Conservation (phyloP, 805 yeast genomes). For the Saccharomycopsis selenospora region DNA sequence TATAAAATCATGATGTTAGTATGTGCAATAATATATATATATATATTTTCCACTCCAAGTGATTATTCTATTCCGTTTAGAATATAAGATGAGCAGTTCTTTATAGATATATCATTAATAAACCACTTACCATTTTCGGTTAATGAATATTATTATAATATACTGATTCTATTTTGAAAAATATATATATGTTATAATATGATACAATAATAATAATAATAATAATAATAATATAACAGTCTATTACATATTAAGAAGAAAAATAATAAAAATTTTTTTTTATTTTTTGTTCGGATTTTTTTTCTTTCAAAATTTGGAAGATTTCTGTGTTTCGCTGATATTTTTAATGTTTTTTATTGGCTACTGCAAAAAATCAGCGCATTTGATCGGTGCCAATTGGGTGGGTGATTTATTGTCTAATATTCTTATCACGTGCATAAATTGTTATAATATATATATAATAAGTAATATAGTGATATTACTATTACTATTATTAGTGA, state of each 20-base stretch:
- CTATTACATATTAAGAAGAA: too few species aligned
- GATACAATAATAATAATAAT: not conserved
- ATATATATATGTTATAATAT: not conserved
- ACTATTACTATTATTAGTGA: too few species aligned
- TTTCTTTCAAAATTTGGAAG: not conserved
- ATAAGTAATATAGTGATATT: too few species aligned
- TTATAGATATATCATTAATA: not conserved
- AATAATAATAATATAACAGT: too few species aligned
- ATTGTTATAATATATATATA: too few species aligned
- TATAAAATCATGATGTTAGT: not conserved
- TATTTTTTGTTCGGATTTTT: not conserved
- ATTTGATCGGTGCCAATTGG: too few species aligned
- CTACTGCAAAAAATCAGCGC: too few species aligned
- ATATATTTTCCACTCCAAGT: not conserved
- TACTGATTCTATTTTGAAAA: not conserved
- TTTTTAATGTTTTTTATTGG: slow-evolving; percentile 1
- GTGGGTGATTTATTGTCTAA: too few species aligned
- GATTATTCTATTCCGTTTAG: not conserved
- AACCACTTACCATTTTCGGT: slow-evolving; percentile 1
- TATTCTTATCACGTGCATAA: too few species aligned
- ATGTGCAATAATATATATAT: not conserved
- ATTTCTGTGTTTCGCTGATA: slow-evolving; percentile 2
- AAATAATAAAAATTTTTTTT: not conserved
- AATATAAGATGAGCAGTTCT: not conserved
- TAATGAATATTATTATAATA: not conserved